These are phyloP conservation scores for Trapa incisa DNA, from an alignment of 345 rosid species.

Conservation along the genomic window DNA sequence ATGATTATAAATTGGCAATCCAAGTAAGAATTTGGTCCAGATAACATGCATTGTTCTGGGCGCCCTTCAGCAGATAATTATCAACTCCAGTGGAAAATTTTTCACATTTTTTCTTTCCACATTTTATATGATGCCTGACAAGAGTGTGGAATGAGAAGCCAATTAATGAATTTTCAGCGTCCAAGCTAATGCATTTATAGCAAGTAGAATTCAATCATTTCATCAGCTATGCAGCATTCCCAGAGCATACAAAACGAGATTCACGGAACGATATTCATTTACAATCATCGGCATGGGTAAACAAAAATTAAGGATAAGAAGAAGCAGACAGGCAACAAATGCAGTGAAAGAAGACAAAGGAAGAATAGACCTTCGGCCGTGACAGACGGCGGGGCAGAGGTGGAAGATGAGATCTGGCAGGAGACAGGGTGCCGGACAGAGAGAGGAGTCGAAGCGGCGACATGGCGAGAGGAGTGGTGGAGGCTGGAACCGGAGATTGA, in stretches of 20 bases:
- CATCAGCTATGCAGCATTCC: neutral
- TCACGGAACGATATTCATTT: neutral
- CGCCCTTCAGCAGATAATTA: neutral
- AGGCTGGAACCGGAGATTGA: constrained; percentile 15
- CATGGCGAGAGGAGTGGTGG: constrained; percentile 1
- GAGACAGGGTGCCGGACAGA: constrained; percentile 27
- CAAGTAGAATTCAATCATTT: neutral
- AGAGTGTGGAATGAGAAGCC: neutral
- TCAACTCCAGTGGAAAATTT: neutral
- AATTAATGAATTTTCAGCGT: neutral
- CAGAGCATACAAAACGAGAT: neutral
- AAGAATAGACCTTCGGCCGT: constrained; percentile 26
- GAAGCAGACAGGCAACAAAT: neutral
- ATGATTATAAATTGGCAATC: neutral
- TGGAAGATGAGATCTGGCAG: constrained; percentile 50
- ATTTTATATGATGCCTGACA: neutral
- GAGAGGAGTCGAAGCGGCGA: constrained; percentile 16
- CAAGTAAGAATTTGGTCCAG: no score
- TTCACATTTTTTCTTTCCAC: neutral
- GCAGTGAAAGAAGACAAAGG: neutral
- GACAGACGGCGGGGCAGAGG: constrained; percentile 37
- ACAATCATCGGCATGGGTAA: neutral
- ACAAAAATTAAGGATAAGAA: neutral
- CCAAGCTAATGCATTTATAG: neutral
- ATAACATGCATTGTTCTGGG: neutral